phyloP scores from a whole-genome alignment of 2,329 filamentous ascomycete genomes.

The Thelonectria olida region DNA sequence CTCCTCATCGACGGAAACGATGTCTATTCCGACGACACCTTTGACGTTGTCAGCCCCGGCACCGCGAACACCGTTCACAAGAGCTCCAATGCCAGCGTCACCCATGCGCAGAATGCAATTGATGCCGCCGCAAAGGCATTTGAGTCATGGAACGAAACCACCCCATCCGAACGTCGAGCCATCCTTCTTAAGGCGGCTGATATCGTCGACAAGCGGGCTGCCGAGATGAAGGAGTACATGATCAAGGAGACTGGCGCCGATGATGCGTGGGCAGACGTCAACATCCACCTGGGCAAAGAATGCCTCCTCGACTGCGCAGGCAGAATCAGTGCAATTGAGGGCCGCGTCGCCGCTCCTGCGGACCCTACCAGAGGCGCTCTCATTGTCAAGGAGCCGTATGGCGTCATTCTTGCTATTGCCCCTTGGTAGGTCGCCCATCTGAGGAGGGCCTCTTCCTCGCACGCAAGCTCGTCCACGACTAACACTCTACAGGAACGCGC shows the following conservation, averaged over 20 bases:
- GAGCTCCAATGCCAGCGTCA: constrained; percentile 62
- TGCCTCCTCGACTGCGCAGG: not conserved
- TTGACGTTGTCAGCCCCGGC: constrained; percentile 65
- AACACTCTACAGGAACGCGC: not conserved
- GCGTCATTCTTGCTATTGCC: constrained; percentile 43
- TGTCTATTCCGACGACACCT: constrained; percentile 56
- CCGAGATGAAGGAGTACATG: constrained; percentile 66
- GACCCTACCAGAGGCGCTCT: constrained; percentile 58
- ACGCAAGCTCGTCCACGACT: constrained; percentile 19
- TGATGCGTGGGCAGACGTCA: constrained; percentile 22
- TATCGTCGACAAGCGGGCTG: constrained; percentile 61
- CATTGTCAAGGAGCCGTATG: constrained; percentile 55
- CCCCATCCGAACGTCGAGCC: constrained; percentile 64
- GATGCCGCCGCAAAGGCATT: constrained; percentile 66
- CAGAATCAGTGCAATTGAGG: constrained; percentile 13
- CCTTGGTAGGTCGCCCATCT: constrained; percentile 38
- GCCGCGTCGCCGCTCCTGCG: not conserved
- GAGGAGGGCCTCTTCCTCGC: constrained; percentile 9
- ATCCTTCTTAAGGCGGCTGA: constrained; percentile 71
- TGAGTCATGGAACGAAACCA: constrained; percentile 69
- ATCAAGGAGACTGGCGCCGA: constrained; percentile 48
- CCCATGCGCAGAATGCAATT: constrained; percentile 60
- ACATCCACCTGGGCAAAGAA: constrained; percentile 1
- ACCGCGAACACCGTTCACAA: constrained; percentile 60
- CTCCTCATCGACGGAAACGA: constrained; percentile 58